Evolutionary conservation across 2,329 filamentous ascomycete genomes (phyloP), one percentile per base, ranked within the genome.

Genomic region (Cyanodermella asteris): DNA sequence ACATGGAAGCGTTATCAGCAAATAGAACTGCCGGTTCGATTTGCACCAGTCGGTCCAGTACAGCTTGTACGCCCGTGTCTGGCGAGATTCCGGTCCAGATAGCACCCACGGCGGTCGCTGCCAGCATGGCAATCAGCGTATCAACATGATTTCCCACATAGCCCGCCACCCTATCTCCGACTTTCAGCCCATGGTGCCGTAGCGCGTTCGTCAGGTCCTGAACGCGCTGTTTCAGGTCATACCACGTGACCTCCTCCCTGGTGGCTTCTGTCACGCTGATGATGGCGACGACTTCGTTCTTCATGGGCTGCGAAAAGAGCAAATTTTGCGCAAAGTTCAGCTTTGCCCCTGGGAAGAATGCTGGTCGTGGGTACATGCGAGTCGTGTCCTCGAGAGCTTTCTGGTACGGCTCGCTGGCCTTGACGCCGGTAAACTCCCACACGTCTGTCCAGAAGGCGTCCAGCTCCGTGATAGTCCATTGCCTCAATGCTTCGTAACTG

Each of bases 291-390:
- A 61, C 56, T 22, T 66, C 48, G 18, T 62, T 53, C 24, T 56
- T 57, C 3, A 55, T 47, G 4, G 84, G 84, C n/a, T n/a, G n/a
- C n/a, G n/a, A n/a, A 45, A 72, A 93, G 4, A 97, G 66, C 27
- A 94, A 58, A 45, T 97, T 97, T 52, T 94, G 78, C 14, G 84
- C 82, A 44, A 93, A 94, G 48, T 94, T 97, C 35, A 94, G 58
- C 29, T 58, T 68, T 9, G 76, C 64, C 7, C 72, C 72, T 28
- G 67, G 47, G 46, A 93, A 94, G 56, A 91, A 94, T 31, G 70
- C 56, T 6, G 84, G 82, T 13, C 80, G 70, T 13, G 84, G 84
- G 39, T 81, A 94, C 61, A 94, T 75, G 23, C 65, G 57, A 5
- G 68, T 7, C 8, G 7, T 13, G 21, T 8, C 12, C 7, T 13